Percentiles rank a stretch among this genome's conserved stretches.
These are phyloP conservation scores for Corylus americana DNA, from an alignment of 306 rosid species.

Conservation along the genomic window DNA sequence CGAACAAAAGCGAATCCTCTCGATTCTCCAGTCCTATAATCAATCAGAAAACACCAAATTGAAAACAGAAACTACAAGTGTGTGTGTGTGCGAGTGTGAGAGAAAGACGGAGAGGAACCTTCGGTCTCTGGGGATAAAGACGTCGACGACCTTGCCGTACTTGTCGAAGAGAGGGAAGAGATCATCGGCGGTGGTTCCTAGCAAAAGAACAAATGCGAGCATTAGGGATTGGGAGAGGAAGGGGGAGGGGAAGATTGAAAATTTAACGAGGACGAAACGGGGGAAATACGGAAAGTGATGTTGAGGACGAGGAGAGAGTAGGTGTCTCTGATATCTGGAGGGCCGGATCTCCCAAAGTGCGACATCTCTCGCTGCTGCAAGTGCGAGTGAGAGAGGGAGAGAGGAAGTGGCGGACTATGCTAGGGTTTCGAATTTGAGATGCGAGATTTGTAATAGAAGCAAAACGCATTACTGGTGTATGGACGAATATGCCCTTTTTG, in stretches of 20 bases:
- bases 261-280: neutral
- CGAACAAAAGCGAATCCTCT: conserved; percentile 77
- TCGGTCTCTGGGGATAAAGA: conserved; percentile 74
- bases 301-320: conserved; percentile 81
- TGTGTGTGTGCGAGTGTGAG: neutral
- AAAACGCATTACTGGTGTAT: neutral
- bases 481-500: conserved; percentile 27
- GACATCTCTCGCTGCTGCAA: conserved; percentile 41
- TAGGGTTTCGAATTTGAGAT: conserved; percentile 44
- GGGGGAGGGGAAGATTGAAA: neutral
- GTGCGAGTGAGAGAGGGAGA: neutral
- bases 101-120: conserved; percentile 30
- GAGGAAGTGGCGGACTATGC: conserved; percentile 13
- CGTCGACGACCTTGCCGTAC: conserved; percentile 80
- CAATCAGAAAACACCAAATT: neutral
- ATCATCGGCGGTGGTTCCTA: conserved; percentile 78
- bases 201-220: neutral
- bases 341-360: conserved; percentile 81
- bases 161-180: conserved; percentile 71
- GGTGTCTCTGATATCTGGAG: conserved; percentile 81
- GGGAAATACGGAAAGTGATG: conserved; percentile 61
- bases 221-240: neutral
- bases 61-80: neutral
- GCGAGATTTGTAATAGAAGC: neutral
- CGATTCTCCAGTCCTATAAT: conserved; percentile 61